Conservation (phyloP, 148 eudicot genomes). For the Cornus florida region DNA sequence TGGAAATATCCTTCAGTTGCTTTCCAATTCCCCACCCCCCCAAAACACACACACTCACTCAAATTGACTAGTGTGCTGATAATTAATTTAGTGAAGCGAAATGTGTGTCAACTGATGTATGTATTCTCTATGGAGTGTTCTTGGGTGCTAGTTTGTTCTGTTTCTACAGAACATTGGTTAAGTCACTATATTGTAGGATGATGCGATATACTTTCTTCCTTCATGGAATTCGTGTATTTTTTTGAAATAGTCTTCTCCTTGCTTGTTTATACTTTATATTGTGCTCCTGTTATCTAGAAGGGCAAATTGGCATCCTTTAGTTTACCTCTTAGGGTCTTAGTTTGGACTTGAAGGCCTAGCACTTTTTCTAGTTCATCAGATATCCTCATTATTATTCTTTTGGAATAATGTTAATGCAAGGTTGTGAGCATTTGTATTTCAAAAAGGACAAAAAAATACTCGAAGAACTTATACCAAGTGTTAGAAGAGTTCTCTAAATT, state of each 20-base stretch:
- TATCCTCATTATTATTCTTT: background rate
- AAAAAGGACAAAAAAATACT: background rate
- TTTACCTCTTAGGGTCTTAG: background rate
- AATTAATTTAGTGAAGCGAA: background rate
- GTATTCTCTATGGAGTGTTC: background rate
- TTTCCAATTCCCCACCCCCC: background rate
- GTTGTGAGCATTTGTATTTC: background rate
- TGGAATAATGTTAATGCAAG: background rate
- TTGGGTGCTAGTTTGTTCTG: background rate
- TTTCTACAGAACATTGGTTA: background rate
- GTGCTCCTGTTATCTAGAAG: background rate
- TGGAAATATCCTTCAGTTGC: conserved; percentile 36
- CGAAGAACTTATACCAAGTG: no score
- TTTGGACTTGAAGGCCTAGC: no score
- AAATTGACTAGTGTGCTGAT: conserved; percentile 8
- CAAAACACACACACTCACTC: no score
- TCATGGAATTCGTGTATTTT: background rate
- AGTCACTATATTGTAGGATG: background rate
- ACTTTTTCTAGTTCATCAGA: background rate
- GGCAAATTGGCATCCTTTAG: background rate
- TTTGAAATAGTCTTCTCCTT: background rate
- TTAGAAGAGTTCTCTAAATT: no score
- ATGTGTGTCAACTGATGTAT: background rate
- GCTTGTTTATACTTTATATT: background rate
- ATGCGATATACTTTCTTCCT: background rate